phyloP scores from a whole-genome alignment of 225 moss, liverwort and hornwort species.

The Asterella californica region DNA sequence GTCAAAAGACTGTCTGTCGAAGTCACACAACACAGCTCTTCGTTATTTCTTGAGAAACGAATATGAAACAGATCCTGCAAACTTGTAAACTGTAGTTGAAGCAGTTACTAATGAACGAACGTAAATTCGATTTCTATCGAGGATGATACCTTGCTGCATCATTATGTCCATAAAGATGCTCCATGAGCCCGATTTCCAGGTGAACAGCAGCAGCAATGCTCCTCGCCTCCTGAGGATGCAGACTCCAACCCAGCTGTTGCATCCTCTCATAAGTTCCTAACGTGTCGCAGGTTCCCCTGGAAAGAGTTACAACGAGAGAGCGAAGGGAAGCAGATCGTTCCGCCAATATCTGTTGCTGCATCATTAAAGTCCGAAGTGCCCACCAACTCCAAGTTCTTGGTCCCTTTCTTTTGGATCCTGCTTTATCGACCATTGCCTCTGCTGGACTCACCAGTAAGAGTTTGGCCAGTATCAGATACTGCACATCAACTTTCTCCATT shows the following conservation, averaged over 20 bases:
- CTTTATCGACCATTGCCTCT: conserved; percentile 25
- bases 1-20: conserved; percentile 63
- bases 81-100: neutral
- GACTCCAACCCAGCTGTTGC: conserved; percentile 54
- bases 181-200: conserved; percentile 75
- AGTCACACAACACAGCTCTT: neutral
- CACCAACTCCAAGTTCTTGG: conserved; percentile 74
- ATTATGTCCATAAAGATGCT: conserved; percentile 82
- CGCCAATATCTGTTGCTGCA: conserved; percentile 77
- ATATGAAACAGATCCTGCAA: neutral
- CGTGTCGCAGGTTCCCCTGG: conserved; percentile 35
- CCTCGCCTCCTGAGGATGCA: conserved; percentile 60
- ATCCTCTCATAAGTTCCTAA: conserved; percentile 71
- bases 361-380: conserved; percentile 63
- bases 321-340: conserved; percentile 82
- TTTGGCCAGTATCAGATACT: conserved; percentile 92
- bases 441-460: conserved; percentile 67
- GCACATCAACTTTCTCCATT: conserved; percentile 49
- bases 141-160: conserved; percentile 66
- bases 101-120: too few species aligned
- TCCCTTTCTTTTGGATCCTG: conserved; percentile 21
- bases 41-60: neutral
- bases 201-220: conserved; percentile 63
- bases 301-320: conserved; percentile 44
- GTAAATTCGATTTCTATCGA: neutral